Base-by-base conservation (phyloP, 1,139 yeast genomes). In the Kurtzmaniella quercitrusa region DNA sequence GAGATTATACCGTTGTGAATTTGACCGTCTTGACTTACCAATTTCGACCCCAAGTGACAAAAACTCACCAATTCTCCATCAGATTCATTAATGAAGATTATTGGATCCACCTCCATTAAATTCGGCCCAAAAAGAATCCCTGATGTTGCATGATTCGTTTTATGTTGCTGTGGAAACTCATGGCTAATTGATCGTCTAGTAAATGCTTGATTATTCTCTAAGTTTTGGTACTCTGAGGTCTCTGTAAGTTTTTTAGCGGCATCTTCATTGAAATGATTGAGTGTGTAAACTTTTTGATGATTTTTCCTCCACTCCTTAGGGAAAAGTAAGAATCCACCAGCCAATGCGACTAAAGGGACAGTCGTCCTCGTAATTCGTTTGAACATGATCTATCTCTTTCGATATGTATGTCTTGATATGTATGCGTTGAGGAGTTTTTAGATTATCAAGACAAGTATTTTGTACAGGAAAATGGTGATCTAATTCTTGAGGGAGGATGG, bases 1-100 rank as follows among this genome's bases (percentile, higher is more conserved):
- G 96, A 80, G 2, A 91, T 65, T 3, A 91, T 72, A 0, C 98
- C 98, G 50, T 93, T 91, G 56, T 93, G 98, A 26, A 93, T 77
- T 42, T 80, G 79, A 0, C 88, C 88, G 46, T 80, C 85, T 49
- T 80, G 80, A 38, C 87, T 85, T 8, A 82, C 71, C 33, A 91
- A 61, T 38, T 75, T 72, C 3, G 68, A 60, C 0, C 97, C 97
- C 40, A 89, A 61, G 52, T 87, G 88, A 55, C 82, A 82, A 55
- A 85, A 82, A 5, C 81, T 78, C 4, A 72, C 71, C 45, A 84
- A 54, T 48, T 77, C 76, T 2, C 78, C 78, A 1, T 66, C 63
- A 14, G 63, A 51, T 14, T 61, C 61, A 53, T 82, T 71, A 38
- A 68, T 53, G 54, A 82, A 79, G 6, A 81, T 66, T 14, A 83